Evolutionary conservation across 768 basidiomycete genomes (phyloP), one percentile per base, ranked within the genome.

Genomic region (Termitomyces sp.): DNA sequence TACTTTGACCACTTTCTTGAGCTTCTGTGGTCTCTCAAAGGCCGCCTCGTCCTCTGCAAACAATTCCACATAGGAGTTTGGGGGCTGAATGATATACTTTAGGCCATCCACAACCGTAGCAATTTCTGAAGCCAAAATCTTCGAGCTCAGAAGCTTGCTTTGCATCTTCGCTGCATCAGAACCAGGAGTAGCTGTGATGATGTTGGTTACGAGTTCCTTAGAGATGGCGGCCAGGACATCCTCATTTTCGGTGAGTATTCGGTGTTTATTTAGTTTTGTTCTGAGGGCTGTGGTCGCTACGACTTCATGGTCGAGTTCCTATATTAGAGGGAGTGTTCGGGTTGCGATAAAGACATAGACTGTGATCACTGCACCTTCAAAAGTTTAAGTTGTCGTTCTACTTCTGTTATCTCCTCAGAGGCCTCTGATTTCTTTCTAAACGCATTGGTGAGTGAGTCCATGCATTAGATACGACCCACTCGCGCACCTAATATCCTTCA

Each of bases 231-330:
- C 61, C 50, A 73, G 73, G 36, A 88, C 61, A 23, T 72, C 64
- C n/a, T 74, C 67, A 59, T 85, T 77, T 13, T 70, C 69, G 23
- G 75, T 78, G 13, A 94, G 71, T 2, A 72, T 56, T 52, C 76
- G 80, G 66, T 91, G 86, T 67, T 94, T 95, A 45, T 80, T 80
- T 33, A 95, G 66, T 70, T 88, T 94, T 5, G 82, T 79, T 60
- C 73, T 75, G 31, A 94, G 74, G n/a, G 89, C 89, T 12, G 82
- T 78, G 45, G 73, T 76, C 9, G 84, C 86, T 25, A 92, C 71
- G 0, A 73, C 66, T 54, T 88, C 83, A 42, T 80, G 75, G 61
- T 83, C 76, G 16, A 87, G 63, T 42, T 73, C 67, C 92, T 94
- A 62, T 27, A 18, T 40, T 22, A 55, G 50, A 22, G 2, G 5